Evolutionary conservation across 345 rosid species (phyloP).

Genomic region (Anacardium occidentale): DNA sequence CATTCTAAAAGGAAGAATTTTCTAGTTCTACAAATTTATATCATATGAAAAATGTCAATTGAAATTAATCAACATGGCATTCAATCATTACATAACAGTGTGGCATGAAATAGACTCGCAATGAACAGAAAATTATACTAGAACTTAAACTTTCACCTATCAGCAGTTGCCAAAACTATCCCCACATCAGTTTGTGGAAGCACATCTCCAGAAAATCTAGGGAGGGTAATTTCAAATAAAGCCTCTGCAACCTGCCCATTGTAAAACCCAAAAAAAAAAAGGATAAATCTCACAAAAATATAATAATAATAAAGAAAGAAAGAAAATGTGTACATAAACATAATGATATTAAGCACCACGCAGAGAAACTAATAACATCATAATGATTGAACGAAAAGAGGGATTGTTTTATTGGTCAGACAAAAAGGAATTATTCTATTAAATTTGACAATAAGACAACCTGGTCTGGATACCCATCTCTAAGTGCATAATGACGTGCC

Average conservation of each 20-base stretch:
- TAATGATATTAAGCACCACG: constrained; percentile 7
- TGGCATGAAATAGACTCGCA: neutral
- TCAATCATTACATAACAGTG: too few relatives aligned
- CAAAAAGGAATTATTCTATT: neutral
- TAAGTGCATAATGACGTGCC: constrained; percentile 95
- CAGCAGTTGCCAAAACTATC: constrained; percentile 81
- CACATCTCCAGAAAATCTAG: constrained; percentile 85
- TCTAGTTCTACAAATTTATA: neutral
- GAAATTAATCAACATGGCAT: too few relatives aligned
- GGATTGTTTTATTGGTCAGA: neutral
- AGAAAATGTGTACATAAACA: neutral
- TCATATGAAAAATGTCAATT: too few relatives aligned
- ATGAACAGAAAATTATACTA: constrained; percentile 7
- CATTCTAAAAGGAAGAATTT: constrained; percentile 4
- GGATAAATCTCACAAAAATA: constrained; percentile 8
- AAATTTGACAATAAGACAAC: constrained; percentile 37
- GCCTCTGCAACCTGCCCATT: constrained; percentile 79
- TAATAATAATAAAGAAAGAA: too few relatives aligned
- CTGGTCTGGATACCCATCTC: constrained; percentile 88
- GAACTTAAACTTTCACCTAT: constrained; percentile 54
- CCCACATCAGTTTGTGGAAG: constrained; percentile 88
- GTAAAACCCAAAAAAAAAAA: neutral
- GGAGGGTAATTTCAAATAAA: constrained; percentile 78
- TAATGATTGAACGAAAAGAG: neutral
- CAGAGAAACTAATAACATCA: neutral